Evolutionary conservation across 1,284 basidiomycete genomes (phyloP), one percentile per base, ranked within the genome.

Genomic region (Gomphus sp.): DNA sequence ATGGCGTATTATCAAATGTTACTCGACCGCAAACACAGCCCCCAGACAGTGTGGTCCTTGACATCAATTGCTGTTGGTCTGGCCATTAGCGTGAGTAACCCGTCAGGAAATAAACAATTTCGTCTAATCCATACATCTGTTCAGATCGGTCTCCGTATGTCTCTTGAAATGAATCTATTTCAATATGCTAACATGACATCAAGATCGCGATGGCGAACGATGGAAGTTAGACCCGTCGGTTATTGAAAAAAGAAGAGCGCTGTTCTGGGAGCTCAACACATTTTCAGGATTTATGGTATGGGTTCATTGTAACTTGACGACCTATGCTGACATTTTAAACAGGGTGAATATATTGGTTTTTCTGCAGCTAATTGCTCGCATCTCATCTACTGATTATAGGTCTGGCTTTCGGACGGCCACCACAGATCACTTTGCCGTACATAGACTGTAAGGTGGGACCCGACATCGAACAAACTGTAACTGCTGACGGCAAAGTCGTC

Each of bases 371-470:
- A 16, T 39, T 31, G 16, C 51, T 36, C 7, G 9, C 22, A 31
- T 50, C 8, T 52, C 49, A 12, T 39, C 12, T 8, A n/a, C 16
- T 18, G 37, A 49, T 12, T 14, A 28, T 28, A 58, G 56, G 47
- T 4, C 37, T 58, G 25, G 34, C 47, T 4, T 51, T 58, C 34
- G 87, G 85, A n/a, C 80, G 86, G 28, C 88, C 85, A 4, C 85
- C 85, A 41, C 86, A 85, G 2, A 87, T 89, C 66, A 77, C 81
- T 9, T 70, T 83, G 53, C 78, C 82, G 0, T 87, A 89, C 69
- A 76, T 89, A 61, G 77, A 85, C 68, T 83, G 81, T 65, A 70
- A 69, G 48, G 77, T 74, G 60, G 80, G 82, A 54, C 69, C 77
- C 63, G 73, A 76, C 63, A 71, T 69, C 43, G 83, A 88, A 37